These are phyloP conservation scores for Diversispora epigaea DNA, from an alignment of 192 early-diverging fungal species.

Conservation along the genomic window DNA sequence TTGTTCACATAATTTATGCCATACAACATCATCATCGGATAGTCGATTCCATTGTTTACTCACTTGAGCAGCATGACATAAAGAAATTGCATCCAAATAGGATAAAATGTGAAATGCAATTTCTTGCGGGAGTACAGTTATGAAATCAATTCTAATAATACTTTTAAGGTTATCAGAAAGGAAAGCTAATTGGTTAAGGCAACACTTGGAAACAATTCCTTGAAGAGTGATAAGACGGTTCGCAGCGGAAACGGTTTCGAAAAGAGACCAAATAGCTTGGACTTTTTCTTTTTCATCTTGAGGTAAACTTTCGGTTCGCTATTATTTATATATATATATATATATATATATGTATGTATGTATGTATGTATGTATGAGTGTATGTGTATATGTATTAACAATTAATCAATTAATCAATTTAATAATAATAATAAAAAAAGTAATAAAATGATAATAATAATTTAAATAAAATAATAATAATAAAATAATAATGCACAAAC, in stretches of 20 bases:
- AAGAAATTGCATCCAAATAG: slow-evolving; percentile 86
- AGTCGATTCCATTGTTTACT: slow-evolving; percentile 76
- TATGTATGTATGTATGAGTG: background rate
- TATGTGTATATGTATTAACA: background rate
- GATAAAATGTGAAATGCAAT: slow-evolving; percentile 82
- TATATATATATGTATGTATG: background rate
- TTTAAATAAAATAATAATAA: too few species aligned
- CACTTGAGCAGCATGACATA: slow-evolving; percentile 91
- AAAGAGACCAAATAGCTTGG: slow-evolving; percentile 68
- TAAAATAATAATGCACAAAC: slow-evolving; percentile 32
- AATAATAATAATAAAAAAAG: too few species aligned
- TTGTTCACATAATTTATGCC: slow-evolving; percentile 97
- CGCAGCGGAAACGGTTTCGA: slow-evolving; percentile 64
- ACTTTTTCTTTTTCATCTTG: slow-evolving; percentile 59
- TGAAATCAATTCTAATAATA: slow-evolving; percentile 80
- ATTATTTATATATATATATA: background rate
- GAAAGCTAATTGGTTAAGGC: slow-evolving; percentile 85
- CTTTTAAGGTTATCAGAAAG: slow-evolving; percentile 68
- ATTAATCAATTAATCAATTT: too few species aligned
- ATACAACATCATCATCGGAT: slow-evolving; percentile 90
- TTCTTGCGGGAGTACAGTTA: slow-evolving; percentile 74
- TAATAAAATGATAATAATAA: too few species aligned
- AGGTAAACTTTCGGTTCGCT: slow-evolving; percentile 62
- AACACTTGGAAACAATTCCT: slow-evolving; percentile 78
- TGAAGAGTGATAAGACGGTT: slow-evolving; percentile 68